Conservation (phyloP, 768 basidiomycete genomes). For the Termitomyces sp. region DNA sequence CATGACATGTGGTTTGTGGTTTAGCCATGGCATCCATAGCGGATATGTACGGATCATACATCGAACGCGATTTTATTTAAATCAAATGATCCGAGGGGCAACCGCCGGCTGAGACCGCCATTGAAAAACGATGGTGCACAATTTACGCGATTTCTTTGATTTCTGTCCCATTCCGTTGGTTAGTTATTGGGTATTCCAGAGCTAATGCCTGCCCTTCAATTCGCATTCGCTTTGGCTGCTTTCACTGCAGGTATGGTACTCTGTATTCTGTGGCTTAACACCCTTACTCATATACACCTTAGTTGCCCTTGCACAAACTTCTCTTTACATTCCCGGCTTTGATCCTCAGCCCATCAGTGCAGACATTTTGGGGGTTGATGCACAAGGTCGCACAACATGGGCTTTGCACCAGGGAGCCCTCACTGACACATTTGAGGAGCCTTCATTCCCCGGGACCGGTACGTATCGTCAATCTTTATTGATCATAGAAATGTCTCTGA, state of each 20-base stretch:
- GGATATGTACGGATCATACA: no score
- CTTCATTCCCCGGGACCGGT: constrained; percentile 18
- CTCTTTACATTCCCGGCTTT: constrained; percentile 19
- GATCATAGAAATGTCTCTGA: background rate
- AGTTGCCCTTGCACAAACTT: constrained; percentile 19
- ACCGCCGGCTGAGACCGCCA: no score
- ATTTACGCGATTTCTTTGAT: background rate
- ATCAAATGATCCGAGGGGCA: no score
- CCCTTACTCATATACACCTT: background rate
- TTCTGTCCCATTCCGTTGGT: background rate
- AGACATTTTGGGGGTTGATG: constrained; percentile 19
- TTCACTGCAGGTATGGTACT: background rate
- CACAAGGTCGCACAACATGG: constrained; percentile 22
- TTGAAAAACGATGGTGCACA: background rate
- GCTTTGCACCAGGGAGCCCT: constrained; percentile 16
- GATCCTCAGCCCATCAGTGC: constrained; percentile 23
- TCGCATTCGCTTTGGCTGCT: background rate
- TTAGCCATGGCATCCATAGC: no score
- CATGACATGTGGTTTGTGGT: no score
- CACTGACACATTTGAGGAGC: constrained; percentile 8
- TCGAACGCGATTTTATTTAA: no score
- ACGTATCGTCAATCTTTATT: background rate
- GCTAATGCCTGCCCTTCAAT: background rate
- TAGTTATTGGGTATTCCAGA: background rate
- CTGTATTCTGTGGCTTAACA: background rate